Evolutionary conservation across 495 filamentous ascomycete species (phyloP).

Genomic region (Aeminium ludgeri): DNA sequence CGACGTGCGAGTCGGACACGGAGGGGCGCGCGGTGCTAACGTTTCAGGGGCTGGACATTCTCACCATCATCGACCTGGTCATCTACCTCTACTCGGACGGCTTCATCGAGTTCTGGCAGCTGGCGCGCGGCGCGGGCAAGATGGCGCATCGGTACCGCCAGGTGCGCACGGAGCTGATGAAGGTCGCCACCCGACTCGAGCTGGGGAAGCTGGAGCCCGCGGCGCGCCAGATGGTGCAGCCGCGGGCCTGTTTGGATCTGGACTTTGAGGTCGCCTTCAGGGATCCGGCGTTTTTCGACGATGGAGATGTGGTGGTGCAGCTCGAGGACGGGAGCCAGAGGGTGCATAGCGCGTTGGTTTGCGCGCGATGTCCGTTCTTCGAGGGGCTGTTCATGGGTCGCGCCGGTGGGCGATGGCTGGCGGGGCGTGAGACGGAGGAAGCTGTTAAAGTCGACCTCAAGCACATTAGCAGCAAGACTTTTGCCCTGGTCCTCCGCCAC

Average conservation of each 20-base stretch:
- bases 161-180: constrained; percentile 70
- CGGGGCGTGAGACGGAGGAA: constrained; percentile 34
- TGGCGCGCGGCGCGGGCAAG: constrained; percentile 41
- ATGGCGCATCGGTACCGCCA: constrained; percentile 56
- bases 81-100: constrained; percentile 69
- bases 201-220: constrained; percentile 54
- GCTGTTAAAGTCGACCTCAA: constrained; percentile 60
- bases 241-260: constrained; percentile 41
- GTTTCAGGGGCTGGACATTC: constrained; percentile 51
- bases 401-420: constrained; percentile 68
- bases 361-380: constrained; percentile 84
- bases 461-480: constrained; percentile 54
- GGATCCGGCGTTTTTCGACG: constrained; percentile 51
- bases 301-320: constrained; percentile 60
- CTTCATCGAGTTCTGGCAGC: constrained; percentile 71
- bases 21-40: constrained; percentile 36
- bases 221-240: constrained; percentile 52
- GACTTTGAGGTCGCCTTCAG: constrained; percentile 53
- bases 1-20: constrained; percentile 38
- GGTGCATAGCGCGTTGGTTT: constrained; percentile 62
- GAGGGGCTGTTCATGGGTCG: constrained; percentile 73
- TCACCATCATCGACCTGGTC: constrained; percentile 60
- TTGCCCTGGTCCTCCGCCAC: constrained; percentile 63
- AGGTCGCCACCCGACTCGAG: constrained; percentile 46
- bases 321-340: constrained; percentile 48